Base-by-base conservation (phyloP, 2,329 filamentous ascomycete genomes). In the Neodidymelliopsis sp. region DNA sequence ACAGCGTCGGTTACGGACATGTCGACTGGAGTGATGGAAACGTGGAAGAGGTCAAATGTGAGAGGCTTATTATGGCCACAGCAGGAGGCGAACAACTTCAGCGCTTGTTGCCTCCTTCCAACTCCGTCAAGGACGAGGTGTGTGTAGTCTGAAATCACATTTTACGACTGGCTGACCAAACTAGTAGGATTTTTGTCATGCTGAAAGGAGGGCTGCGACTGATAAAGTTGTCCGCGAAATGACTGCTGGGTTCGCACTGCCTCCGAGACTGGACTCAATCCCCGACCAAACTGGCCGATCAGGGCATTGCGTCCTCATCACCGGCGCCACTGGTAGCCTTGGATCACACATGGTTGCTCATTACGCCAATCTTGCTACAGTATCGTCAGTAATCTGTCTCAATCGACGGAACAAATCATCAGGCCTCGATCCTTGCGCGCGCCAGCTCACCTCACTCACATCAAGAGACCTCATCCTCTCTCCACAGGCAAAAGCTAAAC, bases 321-420 rank as follows among this genome's bases (percentile, higher is more conserved):
- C 75, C 1, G 75, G 75, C 4, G 69, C 69, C 0, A 65, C 74
- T 0, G 76, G 76, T 2, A 72, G 73, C 37, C 59, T 78, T 0
- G 76, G 76, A 1, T 33, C 59, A 0, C 72, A 78, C 47, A 43
- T 77, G 1, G 71, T 73, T 2, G 41, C 49, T 1, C 30, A 66
- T 4, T 42, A 73, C 2, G 68, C 73, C 8, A 15, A 49, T 0
- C 57, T 53, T 0, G 30, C 66, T 0, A 53, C 61, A 10, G 70
- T 77, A 4, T 54, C 63, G 15, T 59, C 24, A 1, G 65, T 79
- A 0, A 51, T 80, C 4, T 82, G 80, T 46, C 54, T 83, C 10
- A 83, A 83, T 56, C 74, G 51, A 9, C 46, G 34, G 18, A 47
- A 79, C 18, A 54, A 52, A 6, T 35, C 40, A 7, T 69, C 58